phyloP scores from a whole-genome alignment of 2,329 filamentous ascomycete species.

The Phialocephala subalpina region DNA sequence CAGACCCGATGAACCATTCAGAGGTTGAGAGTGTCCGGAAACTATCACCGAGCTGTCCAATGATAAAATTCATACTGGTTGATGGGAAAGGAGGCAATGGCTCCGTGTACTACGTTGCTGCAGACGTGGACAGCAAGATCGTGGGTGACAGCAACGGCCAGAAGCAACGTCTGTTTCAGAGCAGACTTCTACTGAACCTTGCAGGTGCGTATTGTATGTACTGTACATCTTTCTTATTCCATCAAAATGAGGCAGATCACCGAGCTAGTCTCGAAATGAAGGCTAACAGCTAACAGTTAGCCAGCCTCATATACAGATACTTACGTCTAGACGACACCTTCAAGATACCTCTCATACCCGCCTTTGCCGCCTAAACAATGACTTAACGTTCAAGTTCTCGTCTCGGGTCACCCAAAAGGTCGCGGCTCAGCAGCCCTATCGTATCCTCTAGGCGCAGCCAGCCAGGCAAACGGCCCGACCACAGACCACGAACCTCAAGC shows the following conservation, averaged over 20 bases:
- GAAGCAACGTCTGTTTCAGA: too few species aligned
- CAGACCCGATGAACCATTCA: neutral
- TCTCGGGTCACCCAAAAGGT: neutral
- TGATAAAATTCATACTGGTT: neutral
- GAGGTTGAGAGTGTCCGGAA: neutral
- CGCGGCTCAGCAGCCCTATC: neutral
- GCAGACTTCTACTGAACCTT: too few species aligned
- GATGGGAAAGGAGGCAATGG: neutral
- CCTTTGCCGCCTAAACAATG: neutral
- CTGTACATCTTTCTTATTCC: neutral
- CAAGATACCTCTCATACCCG: neutral
- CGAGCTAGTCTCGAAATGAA: neutral
- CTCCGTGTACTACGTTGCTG: neutral
- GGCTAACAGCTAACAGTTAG: neutral
- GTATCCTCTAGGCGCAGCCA: neutral
- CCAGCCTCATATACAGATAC: neutral
- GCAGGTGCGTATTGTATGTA: neutral
- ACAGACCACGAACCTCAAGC: neutral
- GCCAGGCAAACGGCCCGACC: constrained; percentile 1
- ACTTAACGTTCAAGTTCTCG: neutral
- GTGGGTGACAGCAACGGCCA: too few species aligned
- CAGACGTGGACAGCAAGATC: too few species aligned
- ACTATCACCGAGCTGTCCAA: neutral
- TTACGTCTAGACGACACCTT: neutral
- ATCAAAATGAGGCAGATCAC: neutral